Evolutionary conservation across 805 yeast species (phyloP), one percentile per base, ranked within the genome.

Genomic region (Lipomyces sp.): DNA sequence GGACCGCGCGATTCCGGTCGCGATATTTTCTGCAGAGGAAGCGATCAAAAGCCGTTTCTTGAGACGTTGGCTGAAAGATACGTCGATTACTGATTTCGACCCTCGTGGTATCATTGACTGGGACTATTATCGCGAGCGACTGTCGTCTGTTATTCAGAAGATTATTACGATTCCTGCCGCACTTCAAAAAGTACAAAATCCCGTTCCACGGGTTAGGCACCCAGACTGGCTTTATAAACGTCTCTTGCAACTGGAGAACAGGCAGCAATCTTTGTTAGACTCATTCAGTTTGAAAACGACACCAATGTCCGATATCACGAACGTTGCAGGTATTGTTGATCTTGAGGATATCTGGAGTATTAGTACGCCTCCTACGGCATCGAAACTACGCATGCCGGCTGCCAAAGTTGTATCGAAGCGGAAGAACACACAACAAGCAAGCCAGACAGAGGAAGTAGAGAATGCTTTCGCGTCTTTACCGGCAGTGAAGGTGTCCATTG

Each of bases 121-220:
- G 99, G 86, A 80, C 30, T 95, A 95, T 75, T 95, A 95, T 75
- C 83, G 88, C 69, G 97, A 92, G 73, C 86, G 99, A 73, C 82
- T 95, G 45, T 96, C 94, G 0, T 92, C 97, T 1, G 97, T 93
- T 4, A 87, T 96, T 54, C 97, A 93, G 76, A 95, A 96, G 78
- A 92, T 95, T 73, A 90, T 95, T 72, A 90, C 97, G 0, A 94
- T 95, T 71, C 99, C 99, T 1, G 99, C 99, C 3, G 98, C 98
- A 4, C 81, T 94, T 63, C 99, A 95, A 79, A 86, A 86, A 61
- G 85, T 94, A 18, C 78, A 81, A 13, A 96, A 95, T 74, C 99
- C 99, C 0, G 98, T 96, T 55, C 98, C 98, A 4, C 82, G 98
- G 72, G 94, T 96, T 5, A 85, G 85, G 3, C 98, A 94, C 74